Percentiles rank a stretch among this genome's conserved stretches.
Conservation (phyloP, 75 land plant genomes). For the Larix kaempferi region DNA sequence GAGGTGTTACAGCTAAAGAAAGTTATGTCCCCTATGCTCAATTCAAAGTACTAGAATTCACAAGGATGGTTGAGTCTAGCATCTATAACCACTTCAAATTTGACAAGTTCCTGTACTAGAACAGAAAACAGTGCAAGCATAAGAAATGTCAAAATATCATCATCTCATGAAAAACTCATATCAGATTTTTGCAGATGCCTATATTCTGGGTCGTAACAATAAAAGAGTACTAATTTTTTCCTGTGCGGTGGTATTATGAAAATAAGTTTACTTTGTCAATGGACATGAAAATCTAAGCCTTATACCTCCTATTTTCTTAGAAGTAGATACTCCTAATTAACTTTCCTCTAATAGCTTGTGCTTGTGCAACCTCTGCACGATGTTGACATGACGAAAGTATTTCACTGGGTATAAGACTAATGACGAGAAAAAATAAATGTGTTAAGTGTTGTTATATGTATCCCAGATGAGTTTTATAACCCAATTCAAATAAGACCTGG, state of each 20-base stretch:
- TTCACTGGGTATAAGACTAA: no score
- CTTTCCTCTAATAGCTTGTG: constrained; percentile 41
- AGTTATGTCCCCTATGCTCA: no score
- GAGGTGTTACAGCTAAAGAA: no score
- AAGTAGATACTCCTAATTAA: constrained; percentile 31
- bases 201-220: not conserved
- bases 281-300: not conserved
- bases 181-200: not conserved
- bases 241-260: not conserved
- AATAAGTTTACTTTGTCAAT: not conserved
- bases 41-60: no score
- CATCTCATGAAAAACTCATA: not conserved
- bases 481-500: no score
- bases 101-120: constrained; percentile 59
- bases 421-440: no score
- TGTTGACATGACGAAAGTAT: constrained; percentile 27
- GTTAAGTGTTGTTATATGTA: no score
- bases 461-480: no score
- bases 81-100: no score
- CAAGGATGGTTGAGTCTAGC: no score
- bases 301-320: constrained; percentile 49
- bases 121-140: constrained; percentile 10
- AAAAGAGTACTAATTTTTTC: not conserved
- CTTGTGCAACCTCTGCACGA: constrained; percentile 39
- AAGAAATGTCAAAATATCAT: not conserved